Evolutionary conservation across 495 filamentous ascomycete genomes (phyloP), one percentile per base, ranked within the genome.

Genomic region (Darksidea phi): DNA sequence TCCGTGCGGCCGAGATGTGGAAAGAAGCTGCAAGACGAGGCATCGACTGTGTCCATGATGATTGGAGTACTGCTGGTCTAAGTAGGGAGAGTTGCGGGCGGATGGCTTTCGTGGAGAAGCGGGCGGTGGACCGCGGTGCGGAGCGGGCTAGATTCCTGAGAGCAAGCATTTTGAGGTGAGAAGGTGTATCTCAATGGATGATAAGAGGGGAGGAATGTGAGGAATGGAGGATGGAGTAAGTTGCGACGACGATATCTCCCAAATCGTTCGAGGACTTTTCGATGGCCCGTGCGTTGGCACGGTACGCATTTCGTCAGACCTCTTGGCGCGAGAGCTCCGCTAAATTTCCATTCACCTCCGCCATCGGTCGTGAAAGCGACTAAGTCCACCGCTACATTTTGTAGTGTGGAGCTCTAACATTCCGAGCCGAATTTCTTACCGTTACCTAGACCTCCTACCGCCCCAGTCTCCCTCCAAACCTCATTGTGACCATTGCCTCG

Each of bases 81-180:
- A 82, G 56, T 10, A 75, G 66, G 25, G 77, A 74, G 11, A 77
- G 74, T 54, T 82, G 80, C 67, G 82, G 79, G 68, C 82, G 70
- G 59, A 78, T 70, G 28, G 84, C 73, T 51, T 76, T 75, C 59
- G 82, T 76, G 61, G 80, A 71, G 34, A 85, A 77, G 69, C 88
- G 86, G 48, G 83, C 78, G 42, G 87, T 65, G 41, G 82, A 78
- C 66, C 89, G 83, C 64, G 89, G 88, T 67, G 86, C 81, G 18
- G 88, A 82, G 70, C 89, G 88, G 66, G 85, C 79, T 54, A 89
- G 71, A 58, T 82, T 77, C 72, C 89, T 84, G 46, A 94, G 77
- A 51, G 88, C 90, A 72, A 91, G 74, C 90, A 93, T 94, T 69
- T 68, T 88, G 80, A 68, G 68, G 21, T 43, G 12, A 36, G 7